A percentile compares a stretch with the other conserved stretches of the same genome.
Conservation (phyloP, 2,329 filamentous ascomycete species). For the Ascochyta viciae-villosae region DNA sequence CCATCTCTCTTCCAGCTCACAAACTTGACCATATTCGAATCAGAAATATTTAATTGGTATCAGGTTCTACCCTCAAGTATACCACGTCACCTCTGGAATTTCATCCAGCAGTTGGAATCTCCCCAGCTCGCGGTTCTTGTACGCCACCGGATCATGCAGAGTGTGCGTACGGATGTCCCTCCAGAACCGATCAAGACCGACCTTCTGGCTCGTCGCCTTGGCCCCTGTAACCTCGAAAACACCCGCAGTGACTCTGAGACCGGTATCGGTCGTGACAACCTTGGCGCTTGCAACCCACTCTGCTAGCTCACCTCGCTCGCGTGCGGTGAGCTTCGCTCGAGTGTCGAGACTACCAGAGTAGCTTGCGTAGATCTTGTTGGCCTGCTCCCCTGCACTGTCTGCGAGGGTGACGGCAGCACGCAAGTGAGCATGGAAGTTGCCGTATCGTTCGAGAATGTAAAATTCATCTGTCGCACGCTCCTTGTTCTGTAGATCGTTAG, state of each 20-base stretch:
- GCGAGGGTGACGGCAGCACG: slow-evolving; percentile 66
- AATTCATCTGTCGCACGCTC: slow-evolving; percentile 67
- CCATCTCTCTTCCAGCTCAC: too few relatives aligned
- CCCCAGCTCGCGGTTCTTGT: slow-evolving; percentile 70
- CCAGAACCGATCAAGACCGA: slow-evolving; percentile 71
- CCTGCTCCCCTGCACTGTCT: slow-evolving; percentile 61
- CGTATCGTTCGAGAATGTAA: slow-evolving; percentile 70
- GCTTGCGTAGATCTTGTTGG: slow-evolving; percentile 57
- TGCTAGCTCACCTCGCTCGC: slow-evolving; percentile 65
- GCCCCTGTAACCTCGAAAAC: slow-evolving; percentile 71
- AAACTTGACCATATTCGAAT: too few relatives aligned
- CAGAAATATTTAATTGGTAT: too few relatives aligned
- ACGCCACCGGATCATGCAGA: slow-evolving; percentile 71
- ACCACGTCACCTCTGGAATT: slow-evolving; percentile 67
- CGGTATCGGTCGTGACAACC: slow-evolving; percentile 67
- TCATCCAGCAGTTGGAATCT: slow-evolving; percentile 64
- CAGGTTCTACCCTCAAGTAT: slow-evolving; percentile 53
- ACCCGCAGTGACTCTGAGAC: slow-evolving; percentile 64
- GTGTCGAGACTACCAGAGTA: slow-evolving; percentile 44
- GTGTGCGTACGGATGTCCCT: slow-evolving; percentile 71
- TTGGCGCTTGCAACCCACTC: slow-evolving; percentile 70
- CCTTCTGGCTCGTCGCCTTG: slow-evolving; percentile 63
- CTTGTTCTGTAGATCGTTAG: slow-evolving; percentile 54
- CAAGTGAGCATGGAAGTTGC: slow-evolving; percentile 68
- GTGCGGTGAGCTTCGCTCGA: slow-evolving; percentile 56